phyloP scores from a whole-genome alignment of 148 eudicot genomes.

The Salicornia ramosissima region DNA sequence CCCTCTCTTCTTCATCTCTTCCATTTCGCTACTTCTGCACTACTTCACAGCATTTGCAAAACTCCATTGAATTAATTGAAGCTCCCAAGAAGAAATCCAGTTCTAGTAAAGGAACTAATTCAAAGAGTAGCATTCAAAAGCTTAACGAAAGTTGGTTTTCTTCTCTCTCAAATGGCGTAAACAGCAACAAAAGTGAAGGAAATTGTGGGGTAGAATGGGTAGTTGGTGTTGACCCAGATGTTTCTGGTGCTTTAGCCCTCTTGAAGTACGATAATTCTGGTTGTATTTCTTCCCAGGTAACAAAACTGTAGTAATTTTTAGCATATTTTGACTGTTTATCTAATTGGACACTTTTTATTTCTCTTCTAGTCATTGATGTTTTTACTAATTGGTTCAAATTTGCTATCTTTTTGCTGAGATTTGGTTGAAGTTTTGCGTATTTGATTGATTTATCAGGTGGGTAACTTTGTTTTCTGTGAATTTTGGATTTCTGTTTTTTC shows the following conservation, averaged over 20 bases:
- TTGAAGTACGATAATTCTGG: conserved; percentile 42
- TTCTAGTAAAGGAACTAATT: background rate
- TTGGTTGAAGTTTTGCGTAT: background rate
- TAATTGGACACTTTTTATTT: background rate
- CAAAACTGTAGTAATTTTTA: background rate
- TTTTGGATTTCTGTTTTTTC: background rate
- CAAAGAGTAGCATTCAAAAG: conserved; percentile 16
- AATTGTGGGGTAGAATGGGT: conserved; percentile 44
- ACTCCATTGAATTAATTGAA: conserved; percentile 20
- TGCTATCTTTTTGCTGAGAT: background rate
- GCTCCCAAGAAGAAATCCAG: conserved; percentile 19
- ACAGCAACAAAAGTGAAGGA: background rate
- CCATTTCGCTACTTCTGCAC: conserved; percentile 21
- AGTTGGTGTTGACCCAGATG: conserved; percentile 89
- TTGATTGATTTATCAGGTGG: background rate
- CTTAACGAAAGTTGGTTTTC: conserved; percentile 55
- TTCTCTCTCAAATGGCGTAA: conserved; percentile 41
- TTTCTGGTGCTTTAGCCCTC: conserved; percentile 75
- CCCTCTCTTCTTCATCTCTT: conserved; percentile 19
- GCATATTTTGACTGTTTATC: background rate
- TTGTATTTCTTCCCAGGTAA: conserved; percentile 20
- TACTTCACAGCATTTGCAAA: conserved; percentile 18
- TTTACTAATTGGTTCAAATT: background rate
- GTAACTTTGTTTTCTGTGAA: background rate
- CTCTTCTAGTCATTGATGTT: background rate